Evolutionary conservation across 495 filamentous ascomycete species (phyloP).

Genomic region (Penicillium pulvis): DNA sequence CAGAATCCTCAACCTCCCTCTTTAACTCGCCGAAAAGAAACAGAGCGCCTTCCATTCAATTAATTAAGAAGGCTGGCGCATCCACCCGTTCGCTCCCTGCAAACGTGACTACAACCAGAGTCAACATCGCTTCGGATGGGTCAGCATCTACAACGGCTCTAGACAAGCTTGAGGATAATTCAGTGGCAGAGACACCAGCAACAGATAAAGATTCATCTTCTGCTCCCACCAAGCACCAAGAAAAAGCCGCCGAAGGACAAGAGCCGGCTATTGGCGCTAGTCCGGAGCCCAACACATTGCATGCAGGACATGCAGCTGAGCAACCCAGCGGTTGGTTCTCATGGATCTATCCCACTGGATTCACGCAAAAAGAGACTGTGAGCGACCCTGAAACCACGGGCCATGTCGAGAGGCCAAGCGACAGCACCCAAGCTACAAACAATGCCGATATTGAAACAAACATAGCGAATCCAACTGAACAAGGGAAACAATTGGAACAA

Average conservation of each 20-base stretch:
- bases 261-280: constrained; percentile 12
- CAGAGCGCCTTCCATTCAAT: constrained; percentile 41
- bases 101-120: constrained; percentile 47
- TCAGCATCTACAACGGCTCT: constrained; percentile 37
- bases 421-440: constrained; percentile 23
- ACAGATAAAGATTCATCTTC: constrained; percentile 27
- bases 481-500: constrained; percentile 16
- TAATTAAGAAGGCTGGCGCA: constrained; percentile 41
- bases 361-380: constrained; percentile 13
- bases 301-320: constrained; percentile 19
- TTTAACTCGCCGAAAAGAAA: constrained; percentile 29
- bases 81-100: constrained; percentile 52
- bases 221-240: constrained; percentile 15
- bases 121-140: constrained; percentile 53
- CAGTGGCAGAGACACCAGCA: constrained; percentile 19
- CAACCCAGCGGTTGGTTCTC: constrained; percentile 59
- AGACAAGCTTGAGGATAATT: constrained; percentile 27
- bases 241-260: constrained; percentile 25
- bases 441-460: constrained; percentile 22
- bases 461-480: constrained; percentile 15
- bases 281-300: constrained; percentile 10
- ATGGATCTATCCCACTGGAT: constrained; percentile 50
- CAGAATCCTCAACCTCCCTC: constrained; percentile 36
- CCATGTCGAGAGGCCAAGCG: constrained; percentile 23
- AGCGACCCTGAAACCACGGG: constrained; percentile 11